Base-by-base conservation (phyloP, 371 early-diverging fungal species). In the Apophysomyces ossiformis region DNA sequence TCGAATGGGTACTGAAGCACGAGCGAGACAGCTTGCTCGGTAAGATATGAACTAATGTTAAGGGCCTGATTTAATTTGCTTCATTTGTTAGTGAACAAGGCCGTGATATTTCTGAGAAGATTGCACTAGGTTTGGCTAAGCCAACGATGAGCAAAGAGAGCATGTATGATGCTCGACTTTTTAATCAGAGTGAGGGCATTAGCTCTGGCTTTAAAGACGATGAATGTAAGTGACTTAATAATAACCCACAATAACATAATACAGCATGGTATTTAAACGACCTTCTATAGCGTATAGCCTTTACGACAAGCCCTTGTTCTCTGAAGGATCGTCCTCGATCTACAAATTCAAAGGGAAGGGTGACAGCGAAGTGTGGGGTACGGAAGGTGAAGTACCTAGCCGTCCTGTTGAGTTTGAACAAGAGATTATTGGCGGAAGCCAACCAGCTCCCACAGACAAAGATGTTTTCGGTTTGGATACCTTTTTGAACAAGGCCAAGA, bases 21-120 rank as follows among this genome's bases (percentile, higher is more conserved):
- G 88, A 71, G 93, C 93, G 26, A 93, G 92, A 66, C 86, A 91
- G 44, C 73, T 92, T 71, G 92, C 93, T 58, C 82, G 87, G 83
- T 81, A 83, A 66, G 82, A 44, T 37, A 32, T 43, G 57, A 35
- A 11, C 58, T 13, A n/a, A 9, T 35, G 11, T 7, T 57, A 16
- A 12, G 2, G 5, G 2, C 57, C 1, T 7, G 8, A 26, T 26
- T 8, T 57, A 35, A 57, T n/a, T 26, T 26, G 59, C 56, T 18
- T 45, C 44, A 35, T 44, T 46, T 3, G 61, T 44, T 43, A 87
- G 88, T 56, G 75, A 87, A 16, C 80, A 89, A 69, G 91, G 90
- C 3, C 91, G 99, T 74, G 99, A 99, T 84, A 94, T 99, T 60
- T 96, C 97, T 1, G 99, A 99, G 79, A 97, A 96, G 80, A 93